Conservation (phyloP, 805 yeast species). For the Ogataea corticis region DNA sequence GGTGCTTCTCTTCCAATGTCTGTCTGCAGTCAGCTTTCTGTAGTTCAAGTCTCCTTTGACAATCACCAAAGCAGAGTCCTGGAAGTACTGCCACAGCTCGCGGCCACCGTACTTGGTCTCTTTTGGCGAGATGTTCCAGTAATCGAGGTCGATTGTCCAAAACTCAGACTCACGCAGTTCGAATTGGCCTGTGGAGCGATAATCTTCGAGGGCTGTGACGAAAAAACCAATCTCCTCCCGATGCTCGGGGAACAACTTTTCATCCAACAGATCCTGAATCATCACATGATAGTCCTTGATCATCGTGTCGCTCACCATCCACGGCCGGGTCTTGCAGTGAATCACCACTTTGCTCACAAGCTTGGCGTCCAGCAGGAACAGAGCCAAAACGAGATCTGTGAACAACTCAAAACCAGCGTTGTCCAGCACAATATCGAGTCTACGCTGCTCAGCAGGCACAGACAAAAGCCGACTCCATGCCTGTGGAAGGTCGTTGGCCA, state of each 20-base stretch:
- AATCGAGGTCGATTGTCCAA: conserved; percentile 84
- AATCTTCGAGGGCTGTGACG: conserved; percentile 44
- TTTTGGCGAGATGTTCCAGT: conserved; percentile 61
- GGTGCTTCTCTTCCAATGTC: conserved; percentile 82
- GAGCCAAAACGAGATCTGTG: conserved; percentile 71
- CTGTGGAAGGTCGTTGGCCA: conserved; percentile 68
- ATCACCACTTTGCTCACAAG: conserved; percentile 63
- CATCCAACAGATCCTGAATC: conserved; percentile 54
- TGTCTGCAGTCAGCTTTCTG: conserved; percentile 89
- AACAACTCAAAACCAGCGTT: conserved; percentile 95
- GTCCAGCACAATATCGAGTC: conserved; percentile 84
- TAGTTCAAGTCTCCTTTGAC: conserved; percentile 97
- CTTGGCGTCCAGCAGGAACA: conserved; percentile 71
- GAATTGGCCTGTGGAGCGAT: conserved; percentile 48
- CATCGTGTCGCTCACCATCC: conserved; percentile 98
- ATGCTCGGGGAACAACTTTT: conserved; percentile 50
- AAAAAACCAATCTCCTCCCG: conserved; percentile 49
- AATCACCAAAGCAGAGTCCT: conserved; percentile 66
- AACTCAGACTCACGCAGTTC: conserved; percentile 61
- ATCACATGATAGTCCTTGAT: conserved; percentile 71
- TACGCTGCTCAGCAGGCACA: conserved; percentile 35
- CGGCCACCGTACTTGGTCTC: conserved; percentile 60
- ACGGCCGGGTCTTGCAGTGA: conserved; percentile 90
- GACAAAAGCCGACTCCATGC: conserved; percentile 58
- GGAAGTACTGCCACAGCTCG: conserved; percentile 59